These are phyloP conservation scores for Staphylotrichum longicolle DNA, from an alignment of 495 filamentous ascomycete species.

Conservation along the genomic window DNA sequence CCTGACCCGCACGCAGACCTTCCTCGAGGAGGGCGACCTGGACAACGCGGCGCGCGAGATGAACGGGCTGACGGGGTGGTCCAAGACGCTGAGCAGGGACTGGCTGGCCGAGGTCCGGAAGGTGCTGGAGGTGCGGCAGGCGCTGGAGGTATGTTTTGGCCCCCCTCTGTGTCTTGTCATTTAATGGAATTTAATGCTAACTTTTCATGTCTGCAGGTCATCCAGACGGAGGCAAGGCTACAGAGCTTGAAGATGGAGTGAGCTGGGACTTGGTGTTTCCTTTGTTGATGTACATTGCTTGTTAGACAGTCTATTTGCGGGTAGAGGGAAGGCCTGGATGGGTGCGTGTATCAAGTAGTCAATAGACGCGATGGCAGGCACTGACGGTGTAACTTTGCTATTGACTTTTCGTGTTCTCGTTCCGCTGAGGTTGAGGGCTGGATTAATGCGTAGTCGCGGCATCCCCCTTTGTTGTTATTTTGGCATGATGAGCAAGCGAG, in stretches of 20 bases:
- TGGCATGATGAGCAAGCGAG: not conserved
- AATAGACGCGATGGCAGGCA: constrained; percentile 21
- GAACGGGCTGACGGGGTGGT: constrained; percentile 89
- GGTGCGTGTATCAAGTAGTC: constrained; percentile 23
- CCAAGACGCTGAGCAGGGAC: constrained; percentile 86
- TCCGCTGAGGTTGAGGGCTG: too few species aligned
- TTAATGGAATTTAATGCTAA: constrained; percentile 16
- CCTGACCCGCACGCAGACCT: constrained; percentile 79
- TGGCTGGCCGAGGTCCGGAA: constrained; percentile 86
- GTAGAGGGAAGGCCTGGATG: not conserved
- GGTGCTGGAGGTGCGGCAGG: constrained; percentile 92
- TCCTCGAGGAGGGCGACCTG: constrained; percentile 86
- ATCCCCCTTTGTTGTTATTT: not conserved
- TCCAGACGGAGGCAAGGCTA: constrained; percentile 59
- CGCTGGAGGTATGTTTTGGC: constrained; percentile 67
- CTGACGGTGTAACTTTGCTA: too few species aligned
- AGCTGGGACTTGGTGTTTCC: constrained; percentile 19
- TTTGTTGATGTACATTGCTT: constrained; percentile 29
- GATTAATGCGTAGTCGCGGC: too few species aligned
- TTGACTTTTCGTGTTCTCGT: too few species aligned
- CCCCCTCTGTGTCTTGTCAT: constrained; percentile 7
- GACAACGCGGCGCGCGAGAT: constrained; percentile 92
- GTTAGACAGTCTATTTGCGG: constrained; percentile 18
- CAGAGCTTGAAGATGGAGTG: constrained; percentile 59
- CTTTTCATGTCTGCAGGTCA: constrained; percentile 48